These are phyloP conservation scores for Hydrangea macrophylla DNA, from an alignment of 148 eudicot genomes.

Conservation along the genomic window DNA sequence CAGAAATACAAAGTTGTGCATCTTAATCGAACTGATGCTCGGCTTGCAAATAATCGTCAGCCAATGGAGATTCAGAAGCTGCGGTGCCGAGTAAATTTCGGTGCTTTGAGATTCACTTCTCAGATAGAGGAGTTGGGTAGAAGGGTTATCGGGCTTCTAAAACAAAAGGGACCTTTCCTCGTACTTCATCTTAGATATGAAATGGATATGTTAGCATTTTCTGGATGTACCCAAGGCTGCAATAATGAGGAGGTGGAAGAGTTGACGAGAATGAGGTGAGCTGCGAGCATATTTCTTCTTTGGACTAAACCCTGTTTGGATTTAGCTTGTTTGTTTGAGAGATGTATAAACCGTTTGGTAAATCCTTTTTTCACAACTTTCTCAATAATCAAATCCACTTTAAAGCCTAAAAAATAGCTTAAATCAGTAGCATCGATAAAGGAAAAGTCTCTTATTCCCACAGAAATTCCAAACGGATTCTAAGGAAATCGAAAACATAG, in stretches of 20 bases:
- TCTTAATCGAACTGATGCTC: slow-evolving; percentile 51
- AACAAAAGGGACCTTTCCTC: slow-evolving; percentile 48
- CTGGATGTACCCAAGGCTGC: slow-evolving; percentile 56
- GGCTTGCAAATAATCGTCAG: slow-evolving; percentile 52
- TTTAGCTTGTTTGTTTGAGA: no score
- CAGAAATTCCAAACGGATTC: no score
- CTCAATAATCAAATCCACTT: no score
- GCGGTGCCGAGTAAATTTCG: slow-evolving; percentile 48
- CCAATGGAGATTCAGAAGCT: slow-evolving; percentile 47
- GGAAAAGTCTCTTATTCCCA: no score
- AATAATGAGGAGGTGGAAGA: slow-evolving; percentile 49
- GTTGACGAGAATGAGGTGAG: slow-evolving; percentile 52
- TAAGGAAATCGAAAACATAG: not conserved
- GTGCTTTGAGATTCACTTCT: slow-evolving; percentile 41
- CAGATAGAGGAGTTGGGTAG: slow-evolving; percentile 52
- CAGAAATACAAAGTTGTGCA: slow-evolving; percentile 48
- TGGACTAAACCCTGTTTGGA: no score
- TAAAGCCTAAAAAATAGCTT: no score
- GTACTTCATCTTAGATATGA: slow-evolving; percentile 60
- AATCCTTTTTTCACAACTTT: no score
- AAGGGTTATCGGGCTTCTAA: slow-evolving; percentile 40
- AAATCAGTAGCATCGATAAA: no score
- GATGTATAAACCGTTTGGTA: no score
- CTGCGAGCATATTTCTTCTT: slow-evolving; percentile 26
- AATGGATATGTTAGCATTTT: slow-evolving; percentile 64